A percentile compares a stretch with the other conserved stretches of the same genome.
Conservation (phyloP, 2,329 filamentous ascomycete genomes). For the Penicillium sp. region DNA sequence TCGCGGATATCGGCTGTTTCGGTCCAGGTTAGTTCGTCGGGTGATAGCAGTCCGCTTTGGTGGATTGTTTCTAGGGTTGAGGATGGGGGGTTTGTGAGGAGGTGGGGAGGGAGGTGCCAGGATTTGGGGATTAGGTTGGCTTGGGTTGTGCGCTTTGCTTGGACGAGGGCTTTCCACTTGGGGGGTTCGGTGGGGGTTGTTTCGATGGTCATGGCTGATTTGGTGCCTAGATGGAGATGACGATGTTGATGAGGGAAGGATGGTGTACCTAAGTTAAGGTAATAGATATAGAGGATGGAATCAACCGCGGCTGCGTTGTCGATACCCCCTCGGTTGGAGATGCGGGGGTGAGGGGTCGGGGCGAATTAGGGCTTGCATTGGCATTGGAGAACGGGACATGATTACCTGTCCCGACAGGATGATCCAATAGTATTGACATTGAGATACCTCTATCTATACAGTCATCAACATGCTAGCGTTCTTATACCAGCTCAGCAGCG, state of each 20-base stretch:
- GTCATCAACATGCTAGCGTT: slow-evolving; percentile 93
- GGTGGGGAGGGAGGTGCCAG: slow-evolving; percentile 22
- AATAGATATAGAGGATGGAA: too few species aligned
- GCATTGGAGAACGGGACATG: too few species aligned
- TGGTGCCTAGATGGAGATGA: neutral
- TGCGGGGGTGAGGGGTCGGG: neutral
- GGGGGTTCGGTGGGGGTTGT: slow-evolving; percentile 2
- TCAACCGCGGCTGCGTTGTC: neutral
- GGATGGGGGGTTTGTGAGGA: slow-evolving; percentile 1
- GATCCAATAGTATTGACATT: neutral
- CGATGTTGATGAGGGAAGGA: too few species aligned
- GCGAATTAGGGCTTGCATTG: too few species aligned
- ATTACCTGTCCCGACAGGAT: too few species aligned
- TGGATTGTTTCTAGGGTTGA: slow-evolving; percentile 21
- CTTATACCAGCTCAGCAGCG: slow-evolving; percentile 85
- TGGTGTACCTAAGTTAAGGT: too few species aligned
- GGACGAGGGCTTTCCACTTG: slow-evolving; percentile 24
- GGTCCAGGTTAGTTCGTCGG: slow-evolving; percentile 24
- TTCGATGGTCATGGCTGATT: neutral
- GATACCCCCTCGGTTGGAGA: neutral
- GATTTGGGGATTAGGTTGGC: slow-evolving; percentile 19
- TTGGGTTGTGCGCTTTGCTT: slow-evolving; percentile 22
- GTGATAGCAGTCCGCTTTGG: slow-evolving; percentile 18
- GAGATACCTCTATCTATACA: slow-evolving; percentile 48
- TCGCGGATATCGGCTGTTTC: slow-evolving; percentile 20